Percentiles rank a stretch among this genome's conserved stretches.
phyloP scores from a whole-genome alignment of 176 grass and related monocot genomes.

The Microstegium vimineum region DNA sequence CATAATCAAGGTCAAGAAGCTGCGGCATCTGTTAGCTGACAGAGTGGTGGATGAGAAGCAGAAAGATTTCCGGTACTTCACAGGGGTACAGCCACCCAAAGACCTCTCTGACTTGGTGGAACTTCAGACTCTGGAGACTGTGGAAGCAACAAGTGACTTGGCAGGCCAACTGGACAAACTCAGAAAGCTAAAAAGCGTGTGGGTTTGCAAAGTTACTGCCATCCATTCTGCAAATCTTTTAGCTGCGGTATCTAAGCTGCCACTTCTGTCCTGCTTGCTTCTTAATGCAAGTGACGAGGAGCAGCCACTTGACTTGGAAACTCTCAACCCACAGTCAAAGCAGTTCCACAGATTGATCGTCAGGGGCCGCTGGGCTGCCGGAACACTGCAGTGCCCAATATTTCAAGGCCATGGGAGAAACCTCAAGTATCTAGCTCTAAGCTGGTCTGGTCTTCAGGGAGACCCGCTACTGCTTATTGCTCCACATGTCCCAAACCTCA shows the following conservation, averaged over 20 bases:
- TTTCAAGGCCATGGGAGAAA: not conserved
- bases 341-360: too few species aligned
- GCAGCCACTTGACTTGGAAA: slow-evolving; percentile 27
- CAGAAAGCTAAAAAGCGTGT: slow-evolving; percentile 14
- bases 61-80: too few species aligned
- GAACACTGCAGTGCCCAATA: too few species aligned
- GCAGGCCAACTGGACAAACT: slow-evolving; percentile 17
- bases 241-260: slow-evolving; percentile 15
- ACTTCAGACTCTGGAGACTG: too few species aligned
- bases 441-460: not conserved
- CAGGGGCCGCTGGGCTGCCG: too few species aligned
- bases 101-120: too few species aligned
- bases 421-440: slow-evolving; percentile 16
- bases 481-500: slow-evolving; percentile 8
- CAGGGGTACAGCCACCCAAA: too few species aligned
- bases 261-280: slow-evolving; percentile 3
- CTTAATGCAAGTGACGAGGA: slow-evolving; percentile 26
- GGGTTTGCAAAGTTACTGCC: slow-evolving; percentile 14
- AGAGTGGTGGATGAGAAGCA: too few species aligned
- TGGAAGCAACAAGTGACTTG: slow-evolving; percentile 13
- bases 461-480: slow-evolving; percentile 23
- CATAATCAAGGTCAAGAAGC: too few species aligned
- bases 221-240: slow-evolving; percentile 23
- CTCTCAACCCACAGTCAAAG: too few species aligned
- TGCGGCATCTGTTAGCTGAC: too few species aligned